These are phyloP conservation scores for Blastosporella zonata DNA, from an alignment of 1,284 basidiomycete species.

Conservation along the genomic window DNA sequence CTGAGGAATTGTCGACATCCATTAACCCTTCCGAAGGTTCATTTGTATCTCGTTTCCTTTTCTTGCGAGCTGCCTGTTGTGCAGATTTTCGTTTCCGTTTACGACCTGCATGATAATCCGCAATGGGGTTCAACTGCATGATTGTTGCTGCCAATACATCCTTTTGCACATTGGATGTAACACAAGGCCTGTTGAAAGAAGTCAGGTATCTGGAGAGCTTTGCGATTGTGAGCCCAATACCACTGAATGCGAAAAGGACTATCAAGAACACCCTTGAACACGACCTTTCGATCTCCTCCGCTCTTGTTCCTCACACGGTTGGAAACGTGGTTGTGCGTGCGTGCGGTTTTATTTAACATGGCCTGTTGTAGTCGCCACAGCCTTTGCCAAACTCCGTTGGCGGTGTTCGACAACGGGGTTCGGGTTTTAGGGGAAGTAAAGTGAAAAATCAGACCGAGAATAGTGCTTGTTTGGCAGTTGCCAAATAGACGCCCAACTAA, in stretches of 20 bases:
- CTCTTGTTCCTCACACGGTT: conserved; percentile 55
- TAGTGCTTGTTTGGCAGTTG: too few relatives aligned
- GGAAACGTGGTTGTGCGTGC: conserved; percentile 51
- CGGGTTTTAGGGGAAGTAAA: background rate
- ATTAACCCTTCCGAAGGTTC: background rate
- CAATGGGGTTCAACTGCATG: conserved; percentile 46
- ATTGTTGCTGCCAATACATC: conserved; percentile 48
- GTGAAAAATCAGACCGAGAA: background rate
- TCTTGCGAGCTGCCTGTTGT: conserved; percentile 16
- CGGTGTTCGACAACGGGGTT: too few relatives aligned
- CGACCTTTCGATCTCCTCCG: conserved; percentile 43
- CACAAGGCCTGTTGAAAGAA: conserved; percentile 51
- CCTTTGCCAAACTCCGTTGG: background rate
- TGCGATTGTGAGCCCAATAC: conserved; percentile 32
- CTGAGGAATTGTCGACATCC: background rate
- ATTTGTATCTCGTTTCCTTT: conserved; percentile 19
- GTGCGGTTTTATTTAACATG: conserved; percentile 30
- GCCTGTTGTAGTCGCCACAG: background rate
- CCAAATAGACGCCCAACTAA: too few relatives aligned
- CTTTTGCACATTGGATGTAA: conserved; percentile 65
- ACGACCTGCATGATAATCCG: conserved; percentile 39
- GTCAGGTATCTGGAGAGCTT: conserved; percentile 10
- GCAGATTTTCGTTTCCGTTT: conserved; percentile 34
- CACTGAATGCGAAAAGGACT: conserved; percentile 72
- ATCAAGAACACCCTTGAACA: conserved; percentile 67